These are phyloP conservation scores for Sarocladium kiliense DNA, from an alignment of 2,329 filamentous ascomycete genomes.

Conservation along the genomic window DNA sequence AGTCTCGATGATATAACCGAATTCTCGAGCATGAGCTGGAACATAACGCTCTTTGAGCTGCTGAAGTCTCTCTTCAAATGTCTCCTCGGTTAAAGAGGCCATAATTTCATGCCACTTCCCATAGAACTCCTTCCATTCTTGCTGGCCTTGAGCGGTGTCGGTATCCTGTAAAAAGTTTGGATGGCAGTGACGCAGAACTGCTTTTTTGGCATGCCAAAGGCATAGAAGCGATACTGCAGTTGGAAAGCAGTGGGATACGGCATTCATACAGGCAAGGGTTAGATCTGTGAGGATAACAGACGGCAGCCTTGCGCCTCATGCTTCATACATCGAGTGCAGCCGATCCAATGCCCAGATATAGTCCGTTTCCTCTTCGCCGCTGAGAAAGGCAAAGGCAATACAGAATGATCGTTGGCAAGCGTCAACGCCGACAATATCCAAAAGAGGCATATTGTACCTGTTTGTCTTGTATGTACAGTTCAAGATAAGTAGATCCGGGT, in stretches of 20 bases:
- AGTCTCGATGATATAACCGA: constrained; percentile 15
- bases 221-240: constrained; percentile 14
- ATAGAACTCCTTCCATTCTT: constrained; percentile 15
- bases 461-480: constrained; percentile 20
- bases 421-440: constrained; percentile 18
- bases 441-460: constrained; percentile 16
- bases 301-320: neutral
- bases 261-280: constrained; percentile 17
- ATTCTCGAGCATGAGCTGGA: constrained; percentile 13
- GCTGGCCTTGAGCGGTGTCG: neutral
- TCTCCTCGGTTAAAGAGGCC: constrained; percentile 11
- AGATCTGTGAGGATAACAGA: constrained; percentile 17
- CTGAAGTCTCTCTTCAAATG: constrained; percentile 13
- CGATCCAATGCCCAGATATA: constrained; percentile 17
- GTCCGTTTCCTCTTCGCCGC: constrained; percentile 14
- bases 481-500: constrained; percentile 17
- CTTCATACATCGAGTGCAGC: constrained; percentile 14
- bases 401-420: constrained; percentile 16
- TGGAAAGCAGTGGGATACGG: constrained; percentile 13
- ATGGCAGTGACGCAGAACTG: constrained; percentile 12
- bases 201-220: constrained; percentile 18
- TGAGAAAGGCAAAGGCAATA: constrained; percentile 18
- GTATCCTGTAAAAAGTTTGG: constrained; percentile 1
- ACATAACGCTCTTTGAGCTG: constrained; percentile 13
- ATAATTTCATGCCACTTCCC: constrained; percentile 16